Evolutionary conservation across 257 asterid genomes (phyloP).

Genomic region (Przewalskia tangutica): DNA sequence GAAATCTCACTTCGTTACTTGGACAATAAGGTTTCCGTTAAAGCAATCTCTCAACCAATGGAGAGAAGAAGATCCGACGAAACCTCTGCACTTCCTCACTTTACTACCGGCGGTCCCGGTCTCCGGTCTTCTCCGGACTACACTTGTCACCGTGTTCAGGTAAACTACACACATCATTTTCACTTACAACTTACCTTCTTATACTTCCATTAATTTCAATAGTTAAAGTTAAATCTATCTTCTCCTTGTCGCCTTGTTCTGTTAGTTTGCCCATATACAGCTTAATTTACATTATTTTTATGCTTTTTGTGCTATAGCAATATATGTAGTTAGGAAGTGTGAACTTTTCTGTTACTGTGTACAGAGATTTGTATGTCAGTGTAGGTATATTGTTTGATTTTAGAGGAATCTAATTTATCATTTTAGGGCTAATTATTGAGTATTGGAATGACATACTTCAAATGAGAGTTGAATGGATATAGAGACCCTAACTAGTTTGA

Average conservation of each 20-base stretch:
- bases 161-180: not conserved
- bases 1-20: no score
- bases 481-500: not conserved
- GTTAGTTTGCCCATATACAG: not conserved
- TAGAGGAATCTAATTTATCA: not conserved
- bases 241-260: not conserved
- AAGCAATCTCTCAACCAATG: constrained; percentile 17
- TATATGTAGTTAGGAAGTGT: not conserved
- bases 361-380: not conserved
- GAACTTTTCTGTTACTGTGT: not conserved
- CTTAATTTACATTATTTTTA: not conserved
- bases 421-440: not conserved
- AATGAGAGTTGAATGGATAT: not conserved
- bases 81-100: constrained; percentile 11
- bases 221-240: not conserved
- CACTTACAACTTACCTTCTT: not conserved
- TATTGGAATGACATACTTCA: not conserved
- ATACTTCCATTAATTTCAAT: not conserved
- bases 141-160: constrained; percentile 27
- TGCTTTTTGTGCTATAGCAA: not conserved
- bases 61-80: constrained; percentile 14
- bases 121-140: constrained; percentile 31
- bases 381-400: not conserved
- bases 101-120: constrained; percentile 18
- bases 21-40: not conserved